These are phyloP conservation scores for Calonectria pseudoreteaudii DNA, from an alignment of 2,329 filamentous ascomycete species.

Conservation along the genomic window DNA sequence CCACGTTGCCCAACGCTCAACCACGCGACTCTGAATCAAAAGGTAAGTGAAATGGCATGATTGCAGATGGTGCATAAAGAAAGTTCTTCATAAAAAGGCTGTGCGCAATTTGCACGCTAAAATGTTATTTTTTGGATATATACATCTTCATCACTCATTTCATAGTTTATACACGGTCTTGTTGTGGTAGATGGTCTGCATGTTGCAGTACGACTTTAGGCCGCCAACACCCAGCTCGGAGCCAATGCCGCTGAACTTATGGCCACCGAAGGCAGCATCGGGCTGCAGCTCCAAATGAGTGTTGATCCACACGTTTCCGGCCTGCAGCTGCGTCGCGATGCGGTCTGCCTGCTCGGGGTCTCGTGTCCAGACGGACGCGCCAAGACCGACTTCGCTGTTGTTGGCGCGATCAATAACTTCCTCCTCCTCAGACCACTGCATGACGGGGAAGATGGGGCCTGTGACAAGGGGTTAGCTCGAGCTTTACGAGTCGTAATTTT, in stretches of 20 bases:
- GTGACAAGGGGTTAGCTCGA: neutral
- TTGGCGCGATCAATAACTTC: slow-evolving; percentile 68
- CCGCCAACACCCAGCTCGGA: slow-evolving; percentile 26
- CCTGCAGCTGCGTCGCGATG: slow-evolving; percentile 64
- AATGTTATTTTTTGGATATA: neutral
- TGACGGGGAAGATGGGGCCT: slow-evolving; percentile 65
- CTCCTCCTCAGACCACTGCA: slow-evolving; percentile 69
- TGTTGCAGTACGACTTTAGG: slow-evolving; percentile 25
- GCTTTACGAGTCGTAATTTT: fast-evolving
- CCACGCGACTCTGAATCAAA: neutral
- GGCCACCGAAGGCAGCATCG: slow-evolving; percentile 27
- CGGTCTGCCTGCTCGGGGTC: slow-evolving; percentile 61
- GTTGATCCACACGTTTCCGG: slow-evolving; percentile 70
- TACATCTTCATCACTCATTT: neutral
- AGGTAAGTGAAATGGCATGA: neutral
- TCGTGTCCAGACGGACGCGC: slow-evolving; percentile 65
- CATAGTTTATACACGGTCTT: neutral
- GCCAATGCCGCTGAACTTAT: slow-evolving; percentile 32
- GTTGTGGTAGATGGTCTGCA: slow-evolving; percentile 14
- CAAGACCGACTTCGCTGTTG: slow-evolving; percentile 61
- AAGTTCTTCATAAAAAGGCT: no score
- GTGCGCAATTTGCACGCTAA: neutral
- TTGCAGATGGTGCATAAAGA: no score
- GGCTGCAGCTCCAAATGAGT: slow-evolving; percentile 7
- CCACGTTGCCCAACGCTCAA: neutral